These are phyloP conservation scores for Backusella parvicylindrica DNA, from an alignment of 192 early-diverging fungal genomes.

Conservation along the genomic window DNA sequence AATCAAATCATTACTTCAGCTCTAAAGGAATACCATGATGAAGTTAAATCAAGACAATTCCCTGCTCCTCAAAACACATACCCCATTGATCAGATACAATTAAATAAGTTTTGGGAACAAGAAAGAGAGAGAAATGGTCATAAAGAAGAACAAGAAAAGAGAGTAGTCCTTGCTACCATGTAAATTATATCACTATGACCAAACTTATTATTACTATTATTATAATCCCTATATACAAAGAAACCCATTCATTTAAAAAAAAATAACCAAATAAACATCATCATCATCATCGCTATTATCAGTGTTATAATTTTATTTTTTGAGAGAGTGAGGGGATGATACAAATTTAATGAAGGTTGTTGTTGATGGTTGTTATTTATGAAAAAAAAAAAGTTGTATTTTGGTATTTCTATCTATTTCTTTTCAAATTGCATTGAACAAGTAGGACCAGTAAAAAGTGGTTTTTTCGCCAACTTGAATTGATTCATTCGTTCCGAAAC, in stretches of 20 bases:
- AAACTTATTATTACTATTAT: neutral
- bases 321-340: neutral
- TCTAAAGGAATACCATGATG: slow-evolving; percentile 64
- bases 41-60: slow-evolving; percentile 76
- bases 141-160: neutral
- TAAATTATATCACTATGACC: neutral
- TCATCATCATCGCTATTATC: neutral
- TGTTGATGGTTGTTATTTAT: neutral
- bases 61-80: slow-evolving; percentile 82
- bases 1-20: slow-evolving; percentile 72
- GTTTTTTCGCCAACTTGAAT: slow-evolving; percentile 13
- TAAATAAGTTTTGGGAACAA: slow-evolving; percentile 37
- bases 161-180: neutral
- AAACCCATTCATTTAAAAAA: neutral
- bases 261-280: neutral
- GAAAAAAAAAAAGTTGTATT: too few species aligned
- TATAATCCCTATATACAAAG: neutral
- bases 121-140: slow-evolving; percentile 6
- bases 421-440: slow-evolving; percentile 24
- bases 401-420: neutral
- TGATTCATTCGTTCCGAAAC: slow-evolving; percentile 32
- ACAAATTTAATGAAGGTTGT: neutral
- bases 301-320: neutral
- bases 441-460: neutral
- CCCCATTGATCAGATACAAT: slow-evolving; percentile 60